phyloP scores from a whole-genome alignment of 768 basidiomycete genomes.

The Suillus sp. region DNA sequence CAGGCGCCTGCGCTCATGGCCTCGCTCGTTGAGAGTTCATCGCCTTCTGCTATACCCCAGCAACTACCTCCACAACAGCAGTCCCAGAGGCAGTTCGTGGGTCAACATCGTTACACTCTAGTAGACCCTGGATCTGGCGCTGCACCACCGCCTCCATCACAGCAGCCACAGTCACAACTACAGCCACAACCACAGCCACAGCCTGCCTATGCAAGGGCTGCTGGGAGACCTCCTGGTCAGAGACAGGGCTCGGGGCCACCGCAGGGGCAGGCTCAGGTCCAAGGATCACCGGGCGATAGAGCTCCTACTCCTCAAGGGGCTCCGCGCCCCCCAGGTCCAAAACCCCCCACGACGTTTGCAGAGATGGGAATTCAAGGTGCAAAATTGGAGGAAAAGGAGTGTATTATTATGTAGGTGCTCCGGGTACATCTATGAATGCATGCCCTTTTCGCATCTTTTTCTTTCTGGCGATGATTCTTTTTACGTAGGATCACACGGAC shows the following conservation, averaged over 20 bases:
- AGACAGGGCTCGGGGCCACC: conserved; percentile 21
- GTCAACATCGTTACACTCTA: conserved; percentile 50
- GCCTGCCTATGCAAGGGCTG: conserved; percentile 26
- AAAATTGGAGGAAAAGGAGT: conserved; percentile 80
- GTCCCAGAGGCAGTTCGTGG: conserved; percentile 32
- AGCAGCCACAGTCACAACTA: not conserved
- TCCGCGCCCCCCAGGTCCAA: conserved; percentile 15
- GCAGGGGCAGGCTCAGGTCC: conserved; percentile 12
- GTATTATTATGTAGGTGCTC: conserved; percentile 72
- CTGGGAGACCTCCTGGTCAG: conserved; percentile 36
- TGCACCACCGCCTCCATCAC: conserved; percentile 21
- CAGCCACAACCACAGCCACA: conserved; percentile 1
- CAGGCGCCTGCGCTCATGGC: conserved; percentile 10
- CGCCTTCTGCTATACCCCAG: conserved; percentile 7
- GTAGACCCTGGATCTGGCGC: conserved; percentile 40
- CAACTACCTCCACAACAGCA: conserved; percentile 11
- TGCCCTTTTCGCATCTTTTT: not conserved
- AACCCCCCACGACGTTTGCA: conserved; percentile 77
- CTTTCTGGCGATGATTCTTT: not conserved
- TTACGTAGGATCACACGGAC: not conserved
- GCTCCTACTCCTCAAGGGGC: conserved; percentile 13
- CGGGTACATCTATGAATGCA: not conserved
- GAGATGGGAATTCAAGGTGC: conserved; percentile 90
- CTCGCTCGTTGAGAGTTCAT: conserved; percentile 19
- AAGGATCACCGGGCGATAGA: conserved; percentile 7